These are phyloP conservation scores for Asterella californica DNA, from an alignment of 225 moss, liverwort and hornwort species.

Conservation along the genomic window DNA sequence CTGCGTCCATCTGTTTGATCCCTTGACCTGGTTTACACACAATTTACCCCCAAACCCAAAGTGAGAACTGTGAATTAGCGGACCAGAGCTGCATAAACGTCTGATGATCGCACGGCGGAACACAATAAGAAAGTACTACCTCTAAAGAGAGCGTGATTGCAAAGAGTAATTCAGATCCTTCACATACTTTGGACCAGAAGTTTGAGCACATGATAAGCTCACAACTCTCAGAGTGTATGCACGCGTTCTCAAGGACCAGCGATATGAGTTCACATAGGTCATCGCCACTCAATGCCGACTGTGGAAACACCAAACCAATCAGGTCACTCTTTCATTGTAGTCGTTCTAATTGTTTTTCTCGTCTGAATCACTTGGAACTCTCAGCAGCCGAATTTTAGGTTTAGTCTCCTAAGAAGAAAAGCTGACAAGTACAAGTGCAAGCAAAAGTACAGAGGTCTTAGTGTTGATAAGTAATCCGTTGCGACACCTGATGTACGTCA, in stretches of 20 bases:
- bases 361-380: neutral
- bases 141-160: neutral
- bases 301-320: neutral
- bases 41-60: neutral
- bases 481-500: neutral
- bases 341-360: neutral
- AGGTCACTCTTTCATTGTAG: neutral
- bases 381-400: neutral
- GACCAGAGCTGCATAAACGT: neutral
- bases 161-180: neutral
- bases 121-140: neutral
- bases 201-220: conserved; percentile 27
- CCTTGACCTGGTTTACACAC: conserved; percentile 22
- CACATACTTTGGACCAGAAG: conserved; percentile 27
- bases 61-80: neutral
- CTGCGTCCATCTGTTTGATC: conserved; percentile 25
- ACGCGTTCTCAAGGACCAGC: conserved; percentile 26
- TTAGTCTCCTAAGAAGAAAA: neutral
- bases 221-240: conserved; percentile 21
- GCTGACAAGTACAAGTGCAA: neutral
- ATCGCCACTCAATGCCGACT: conserved; percentile 28
- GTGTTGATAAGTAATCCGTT: neutral
- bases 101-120: neutral
- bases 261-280: conserved; percentile 32
- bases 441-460: neutral